These are phyloP conservation scores for Carex arenaria DNA, from an alignment of 202 grass and related monocot genomes.

Conservation along the genomic window DNA sequence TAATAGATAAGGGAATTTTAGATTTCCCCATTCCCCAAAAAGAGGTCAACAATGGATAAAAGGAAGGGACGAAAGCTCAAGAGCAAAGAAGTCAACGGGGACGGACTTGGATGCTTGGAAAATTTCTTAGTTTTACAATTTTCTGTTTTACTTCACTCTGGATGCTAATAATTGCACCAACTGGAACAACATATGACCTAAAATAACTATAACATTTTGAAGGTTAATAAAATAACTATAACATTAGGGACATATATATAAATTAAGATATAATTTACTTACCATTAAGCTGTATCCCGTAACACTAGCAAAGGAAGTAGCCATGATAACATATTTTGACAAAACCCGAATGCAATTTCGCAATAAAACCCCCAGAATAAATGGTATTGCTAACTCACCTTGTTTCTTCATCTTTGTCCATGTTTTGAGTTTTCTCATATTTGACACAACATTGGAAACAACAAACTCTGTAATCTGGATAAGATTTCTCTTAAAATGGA, in stretches of 20 bases:
- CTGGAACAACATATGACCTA: not conserved
- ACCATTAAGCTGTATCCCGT: slow-evolving; percentile 50
- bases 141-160: not conserved
- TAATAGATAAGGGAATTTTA: too few relatives aligned
- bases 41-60: not conserved
- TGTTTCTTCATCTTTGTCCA: not conserved
- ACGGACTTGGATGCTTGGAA: not conserved
- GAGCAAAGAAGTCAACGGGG: not conserved
- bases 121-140: not conserved
- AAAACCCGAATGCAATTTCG: not conserved
- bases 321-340: not conserved
- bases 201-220: too few relatives aligned
- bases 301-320: slow-evolving; percentile 8
- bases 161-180: not conserved
- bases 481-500: too few relatives aligned
- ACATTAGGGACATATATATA: not conserved
- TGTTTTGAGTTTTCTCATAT: not conserved
- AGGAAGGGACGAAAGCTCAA: not conserved
- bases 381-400: not conserved
- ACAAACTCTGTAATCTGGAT: too few relatives aligned
- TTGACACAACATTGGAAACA: too few relatives aligned
- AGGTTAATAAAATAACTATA: not conserved
- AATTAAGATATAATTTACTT: not conserved
- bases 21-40: not conserved
- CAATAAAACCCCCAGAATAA: too few relatives aligned